Evolutionary conservation across 768 basidiomycete genomes (phyloP).

Genomic region (Mycena galericulata): DNA sequence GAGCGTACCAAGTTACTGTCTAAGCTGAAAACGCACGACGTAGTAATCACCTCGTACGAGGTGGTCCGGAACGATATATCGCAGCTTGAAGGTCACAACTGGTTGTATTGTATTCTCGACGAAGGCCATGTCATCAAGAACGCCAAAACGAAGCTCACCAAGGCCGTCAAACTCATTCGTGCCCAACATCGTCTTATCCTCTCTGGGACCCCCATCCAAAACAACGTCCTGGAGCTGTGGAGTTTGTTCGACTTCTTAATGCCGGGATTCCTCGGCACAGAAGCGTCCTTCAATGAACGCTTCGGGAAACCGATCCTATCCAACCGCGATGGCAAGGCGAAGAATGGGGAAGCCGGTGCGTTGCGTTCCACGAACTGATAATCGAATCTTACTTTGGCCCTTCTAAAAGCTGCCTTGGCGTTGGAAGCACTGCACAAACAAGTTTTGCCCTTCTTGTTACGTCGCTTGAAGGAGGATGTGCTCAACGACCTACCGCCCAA

Average conservation of each 20-base stretch:
- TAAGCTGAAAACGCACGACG: slow-evolving; percentile 78
- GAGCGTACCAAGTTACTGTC: slow-evolving; percentile 80
- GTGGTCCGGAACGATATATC: slow-evolving; percentile 94
- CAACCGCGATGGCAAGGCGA: slow-evolving; percentile 94
- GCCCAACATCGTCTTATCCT: slow-evolving; percentile 95
- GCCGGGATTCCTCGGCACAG: slow-evolving; percentile 99
- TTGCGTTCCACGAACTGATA: background rate
- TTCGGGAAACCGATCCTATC: slow-evolving; percentile 97
- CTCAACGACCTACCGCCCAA: slow-evolving; percentile 96
- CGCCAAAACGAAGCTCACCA: slow-evolving; percentile 96
- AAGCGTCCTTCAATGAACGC: slow-evolving; percentile 92
- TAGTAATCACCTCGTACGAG: slow-evolving; percentile 98
- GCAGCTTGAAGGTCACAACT: slow-evolving; percentile 78
- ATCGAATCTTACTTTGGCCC: background rate
- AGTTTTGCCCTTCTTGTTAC: slow-evolving; percentile 96
- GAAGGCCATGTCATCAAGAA: slow-evolving; percentile 99
- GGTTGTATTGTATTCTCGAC: slow-evolving; percentile 97
- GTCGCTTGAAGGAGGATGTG: slow-evolving; percentile 97
- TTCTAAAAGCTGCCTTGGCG: slow-evolving; percentile 82
- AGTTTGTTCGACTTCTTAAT: slow-evolving; percentile 99
- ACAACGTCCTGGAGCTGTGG: slow-evolving; percentile 98
- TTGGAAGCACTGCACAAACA: slow-evolving; percentile 98
- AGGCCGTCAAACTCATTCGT: slow-evolving; percentile 91
- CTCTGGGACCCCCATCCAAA: slow-evolving; percentile 98
- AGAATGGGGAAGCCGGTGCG: slow-evolving; percentile 92